Evolutionary conservation across 2,329 filamentous ascomycete species (phyloP), one percentile per base, ranked within the genome.

Genomic region (Hymenotorrendiella dingleyae): DNA sequence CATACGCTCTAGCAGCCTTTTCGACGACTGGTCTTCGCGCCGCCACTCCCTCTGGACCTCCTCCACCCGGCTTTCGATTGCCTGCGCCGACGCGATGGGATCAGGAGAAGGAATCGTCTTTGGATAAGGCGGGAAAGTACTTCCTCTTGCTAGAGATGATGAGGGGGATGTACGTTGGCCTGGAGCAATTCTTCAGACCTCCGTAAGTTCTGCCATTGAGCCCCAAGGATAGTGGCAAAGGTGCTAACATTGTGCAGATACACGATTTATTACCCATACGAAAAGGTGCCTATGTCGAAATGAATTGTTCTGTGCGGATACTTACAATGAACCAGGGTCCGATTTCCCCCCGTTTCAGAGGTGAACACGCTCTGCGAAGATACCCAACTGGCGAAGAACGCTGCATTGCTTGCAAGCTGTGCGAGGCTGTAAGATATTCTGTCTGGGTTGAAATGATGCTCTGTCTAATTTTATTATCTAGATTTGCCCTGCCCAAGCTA

Each of bases 381-480:
- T 98, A 98, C 68, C 93, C 93, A 22, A 94, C 91, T 3, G 93
- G 93, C 55, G 93, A 98, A 72, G 93, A 98, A 74, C 86, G 93
- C 58, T 98, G 93, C 75, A 98, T 98, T 69, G 93, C 93, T 57
- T 98, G 93, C 86, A 98, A 98, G 76, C 82, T 98, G 46, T 98
- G 93, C 72, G 93, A 98, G 72, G 93, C 93, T 58, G 76, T 81
- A 59, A 38, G 63, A 60, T 10, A 12, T 37, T n/a, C 19, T 29
- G 11, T 11, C 9, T 11, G 8, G n/a, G 28, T 12, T 33, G 10
- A 20, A 26, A 8, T 11, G 20, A 12, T 3, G 14, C 20, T 9
- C n/a, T 23, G 19, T 29, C 53, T 59, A 34, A 58, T 40, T n/a
- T n/a, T 23, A 21, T 22, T 29, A 17, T 16, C n/a, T 45, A 80